Percentiles rank a stretch among this genome's conserved stretches.
Conservation (phyloP, 139 green algal genomes). For the Coelastrella sp. region DNA sequence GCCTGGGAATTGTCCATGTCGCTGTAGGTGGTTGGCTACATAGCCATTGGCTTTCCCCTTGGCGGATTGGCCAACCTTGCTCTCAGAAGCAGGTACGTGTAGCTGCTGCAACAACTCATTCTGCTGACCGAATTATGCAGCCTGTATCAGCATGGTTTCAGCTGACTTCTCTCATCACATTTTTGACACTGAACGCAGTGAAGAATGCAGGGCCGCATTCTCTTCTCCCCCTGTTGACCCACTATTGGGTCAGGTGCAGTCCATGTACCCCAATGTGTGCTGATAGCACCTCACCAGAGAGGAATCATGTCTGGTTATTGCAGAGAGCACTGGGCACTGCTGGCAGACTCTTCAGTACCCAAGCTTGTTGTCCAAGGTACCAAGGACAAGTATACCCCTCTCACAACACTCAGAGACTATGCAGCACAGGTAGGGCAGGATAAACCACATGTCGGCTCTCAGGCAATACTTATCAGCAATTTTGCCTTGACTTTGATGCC, state of each 20-base stretch:
- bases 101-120: too few species aligned
- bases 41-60: conserved; percentile 44
- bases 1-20: too few species aligned
- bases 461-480: too few species aligned
- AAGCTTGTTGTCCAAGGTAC: conserved; percentile 41
- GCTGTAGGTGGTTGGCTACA: conserved; percentile 36
- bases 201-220: too few species aligned
- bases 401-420: conserved; percentile 1
- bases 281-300: too few species aligned
- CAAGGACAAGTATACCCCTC: neutral
- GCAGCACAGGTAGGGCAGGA: neutral
- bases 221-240: too few species aligned
- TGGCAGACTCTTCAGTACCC: conserved; percentile 9
- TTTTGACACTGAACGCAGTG: too few species aligned
- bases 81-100: conserved; percentile 4
- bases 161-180: neutral
- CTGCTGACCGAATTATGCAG: too few species aligned
- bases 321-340: conserved; percentile 21
- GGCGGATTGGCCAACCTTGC: conserved; percentile 1
- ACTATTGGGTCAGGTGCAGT: too few species aligned
- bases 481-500: too few species aligned
- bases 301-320: too few species aligned
- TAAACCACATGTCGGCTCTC: too few species aligned
- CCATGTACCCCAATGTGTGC: neutral
- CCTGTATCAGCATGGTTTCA: neutral